Base-by-base conservation (phyloP, 495 filamentous ascomycete species). In the Podospora australis region DNA sequence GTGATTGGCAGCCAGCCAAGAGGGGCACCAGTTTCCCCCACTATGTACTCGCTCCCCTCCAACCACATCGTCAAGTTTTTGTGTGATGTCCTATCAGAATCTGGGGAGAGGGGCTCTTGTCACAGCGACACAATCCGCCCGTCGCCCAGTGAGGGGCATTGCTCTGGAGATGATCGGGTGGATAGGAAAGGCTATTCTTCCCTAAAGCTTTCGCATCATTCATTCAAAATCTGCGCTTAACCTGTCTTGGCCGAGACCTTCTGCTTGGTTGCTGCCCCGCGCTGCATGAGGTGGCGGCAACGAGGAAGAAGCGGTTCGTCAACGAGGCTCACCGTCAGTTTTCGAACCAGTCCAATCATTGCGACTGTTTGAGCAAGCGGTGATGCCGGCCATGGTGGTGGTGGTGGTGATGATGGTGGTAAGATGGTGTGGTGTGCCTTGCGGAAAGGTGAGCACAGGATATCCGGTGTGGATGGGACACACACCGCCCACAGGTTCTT, bases 141-240 rank as follows among this genome's bases (percentile, higher is more conserved):
- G n/a, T n/a, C 32, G n/a, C 19, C 32, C 32, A 36, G 32, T 36
- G 32, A 36, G 32, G 32, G 32, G 32, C 32, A 16, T 17, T 36
- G 32, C 32, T 36, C 32, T 36, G 32, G 32, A n/a, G n/a, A n/a
- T n/a, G n/a, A 36, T 36, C 32, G 32, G 32, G 19, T 36, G 32
- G 32, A 16, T 17, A 36, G 32, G 19, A 36, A 13, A n/a, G 9
- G 32, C 32, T 17, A n/a, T 36, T 17, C 32, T 6, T 16, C n/a
- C n/a, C n/a, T n/a, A n/a, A n/a, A n/a, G n/a, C n/a, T n/a, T 8
- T 36, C 32, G 32, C 32, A 17, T 36, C 32, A 36, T 36, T n/a
- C n/a, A n/a, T n/a, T n/a, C 32, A 36, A 17, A n/a, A 36, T 16
- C 32, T 36, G 9, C 32, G 14, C 19, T n/a, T n/a, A n/a, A n/a